These are phyloP conservation scores for Diaporthe citri DNA, from an alignment of 2,329 filamentous ascomycete genomes.

Conservation along the genomic window DNA sequence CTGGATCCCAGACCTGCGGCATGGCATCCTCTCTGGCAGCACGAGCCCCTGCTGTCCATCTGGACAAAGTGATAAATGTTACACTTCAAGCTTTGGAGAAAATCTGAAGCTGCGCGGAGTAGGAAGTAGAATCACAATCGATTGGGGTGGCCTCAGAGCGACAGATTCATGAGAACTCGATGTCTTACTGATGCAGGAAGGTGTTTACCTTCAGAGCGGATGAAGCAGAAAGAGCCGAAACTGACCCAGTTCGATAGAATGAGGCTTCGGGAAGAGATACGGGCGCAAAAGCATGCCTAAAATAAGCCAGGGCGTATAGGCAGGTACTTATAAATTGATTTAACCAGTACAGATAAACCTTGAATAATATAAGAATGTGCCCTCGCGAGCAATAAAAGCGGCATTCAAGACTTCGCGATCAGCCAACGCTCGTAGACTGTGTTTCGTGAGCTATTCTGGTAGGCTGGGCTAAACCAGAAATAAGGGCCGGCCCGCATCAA, in stretches of 20 bases:
- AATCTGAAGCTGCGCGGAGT: fast-evolving
- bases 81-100: no score
- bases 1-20: no score
- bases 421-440: neutral
- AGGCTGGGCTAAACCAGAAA: neutral
- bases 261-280: neutral
- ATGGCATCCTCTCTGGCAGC: no score
- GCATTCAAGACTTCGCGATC: neutral
- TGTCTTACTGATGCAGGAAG: neutral
- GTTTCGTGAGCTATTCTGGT: neutral
- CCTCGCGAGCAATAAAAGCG: no score
- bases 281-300: neutral
- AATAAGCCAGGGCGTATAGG: neutral
- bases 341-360: neutral
- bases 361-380: neutral
- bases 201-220: neutral
- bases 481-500: no score
- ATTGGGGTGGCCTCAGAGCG: no score
- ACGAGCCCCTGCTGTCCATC: no score
- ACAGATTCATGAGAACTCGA: neutral
- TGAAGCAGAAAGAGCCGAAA: neutral
- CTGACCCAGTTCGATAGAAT: neutral
- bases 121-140: neutral
- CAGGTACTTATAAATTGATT: neutral
- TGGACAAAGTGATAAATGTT: no score